phyloP scores from a whole-genome alignment of 345 rosid genomes.

The Psidium friedrichsthalianum region DNA sequence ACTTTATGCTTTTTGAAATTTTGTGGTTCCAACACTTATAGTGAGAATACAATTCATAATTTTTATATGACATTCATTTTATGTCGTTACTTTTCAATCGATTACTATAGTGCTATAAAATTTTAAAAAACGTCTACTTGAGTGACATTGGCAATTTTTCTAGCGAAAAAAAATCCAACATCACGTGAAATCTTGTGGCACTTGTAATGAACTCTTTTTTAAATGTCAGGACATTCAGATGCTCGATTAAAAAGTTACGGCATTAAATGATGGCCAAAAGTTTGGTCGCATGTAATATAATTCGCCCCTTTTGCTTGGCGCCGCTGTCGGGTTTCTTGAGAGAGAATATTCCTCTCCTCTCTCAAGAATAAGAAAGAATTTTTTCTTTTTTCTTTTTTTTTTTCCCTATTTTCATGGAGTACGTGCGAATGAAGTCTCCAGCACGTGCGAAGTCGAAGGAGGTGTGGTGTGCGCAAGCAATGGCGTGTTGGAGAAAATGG shows the following conservation, averaged over 20 bases:
- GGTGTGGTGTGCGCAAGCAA: neutral
- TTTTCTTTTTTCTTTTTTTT: neutral
- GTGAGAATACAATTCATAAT: neutral
- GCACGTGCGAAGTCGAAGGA: neutral
- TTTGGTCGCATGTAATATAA: neutral
- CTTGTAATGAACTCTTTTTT: rapidly evolving
- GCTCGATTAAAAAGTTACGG: neutral
- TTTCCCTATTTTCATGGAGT: neutral
- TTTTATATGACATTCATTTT: rapidly evolving
- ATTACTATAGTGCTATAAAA: rapidly evolving
- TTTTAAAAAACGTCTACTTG: rapidly evolving
- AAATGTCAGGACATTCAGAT: neutral
- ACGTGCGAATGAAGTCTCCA: neutral
- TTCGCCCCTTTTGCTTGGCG: neutral
- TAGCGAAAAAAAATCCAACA: rapidly evolving
- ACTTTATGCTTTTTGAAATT: neutral
- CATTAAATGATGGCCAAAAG: too few relatives aligned
- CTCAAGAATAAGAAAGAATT: neutral
- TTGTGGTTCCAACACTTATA: neutral
- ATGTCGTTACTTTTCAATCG: rapidly evolving
- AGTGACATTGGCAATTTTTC: rapidly evolving
- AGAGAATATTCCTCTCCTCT: neutral
- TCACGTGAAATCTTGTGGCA: neutral
- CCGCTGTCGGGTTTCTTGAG: neutral
- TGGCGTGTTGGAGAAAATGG: neutral